These are phyloP conservation scores for Arbutus unedo DNA, from an alignment of 148 eudicot genomes.

Conservation along the genomic window DNA sequence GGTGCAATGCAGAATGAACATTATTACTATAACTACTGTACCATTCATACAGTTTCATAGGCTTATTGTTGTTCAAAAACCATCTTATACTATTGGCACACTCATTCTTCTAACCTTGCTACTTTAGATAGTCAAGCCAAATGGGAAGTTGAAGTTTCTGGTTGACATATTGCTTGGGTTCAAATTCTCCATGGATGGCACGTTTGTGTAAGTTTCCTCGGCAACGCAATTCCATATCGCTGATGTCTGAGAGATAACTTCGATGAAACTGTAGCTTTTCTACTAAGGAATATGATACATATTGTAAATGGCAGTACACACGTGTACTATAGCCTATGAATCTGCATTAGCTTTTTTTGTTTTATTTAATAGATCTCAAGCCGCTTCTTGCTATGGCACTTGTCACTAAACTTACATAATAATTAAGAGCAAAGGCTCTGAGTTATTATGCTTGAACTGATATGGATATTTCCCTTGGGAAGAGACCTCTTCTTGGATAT, in stretches of 20 bases:
- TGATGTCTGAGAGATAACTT: no score
- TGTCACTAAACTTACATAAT: not conserved
- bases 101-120: slow-evolving; percentile 10
- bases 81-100: not conserved
- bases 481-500: no score
- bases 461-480: no score
- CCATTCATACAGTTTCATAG: not conserved
- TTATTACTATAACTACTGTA: not conserved
- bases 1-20: slow-evolving; percentile 34
- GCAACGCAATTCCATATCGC: not conserved
- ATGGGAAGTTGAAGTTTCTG: slow-evolving; percentile 69
- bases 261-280: not conserved
- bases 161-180: slow-evolving; percentile 77
- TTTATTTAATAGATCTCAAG: not conserved
- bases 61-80: not conserved
- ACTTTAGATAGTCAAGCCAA: slow-evolving; percentile 59
- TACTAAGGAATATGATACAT: not conserved
- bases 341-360: not conserved
- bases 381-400: not conserved
- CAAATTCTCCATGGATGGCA: slow-evolving; percentile 90
- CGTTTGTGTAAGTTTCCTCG: slow-evolving; percentile 48
- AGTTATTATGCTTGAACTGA: no score
- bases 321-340: no score
- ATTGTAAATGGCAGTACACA: not conserved
- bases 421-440: not conserved